Evolutionary conservation across 768 basidiomycete genomes (phyloP), one percentile per base, ranked within the genome.

Genomic region (Lactifluus pinguis): DNA sequence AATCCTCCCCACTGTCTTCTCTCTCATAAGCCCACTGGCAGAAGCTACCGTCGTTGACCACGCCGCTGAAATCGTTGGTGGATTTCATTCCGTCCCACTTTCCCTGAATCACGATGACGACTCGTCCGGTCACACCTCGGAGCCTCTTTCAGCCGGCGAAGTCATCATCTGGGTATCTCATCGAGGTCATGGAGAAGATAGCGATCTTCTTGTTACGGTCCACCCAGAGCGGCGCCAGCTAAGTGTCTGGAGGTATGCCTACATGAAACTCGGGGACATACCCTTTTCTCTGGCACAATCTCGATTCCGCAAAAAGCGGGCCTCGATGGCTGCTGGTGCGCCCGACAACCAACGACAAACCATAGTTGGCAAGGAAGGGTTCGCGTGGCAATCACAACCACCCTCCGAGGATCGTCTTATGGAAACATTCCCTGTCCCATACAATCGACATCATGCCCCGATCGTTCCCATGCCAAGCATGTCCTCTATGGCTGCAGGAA

Each of bases 1-100:
- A 17, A 76, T 83, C 0, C 76, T 92, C n/a, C 89, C 91, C 0
- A 90, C 89, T 14, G 80, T 92, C 29, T 92, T 92, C 71, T 83
- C 86, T 17, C 75, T 93, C 63, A 86, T 84, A 9, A 87, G 82
- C 66, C 85, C 89, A 0, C 87, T 90, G 54, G 76, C 86, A 2
- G 91, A 92, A 71, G 80, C 87, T 52, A 78, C 81, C 25, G 80
- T 85, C 9, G 81, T 92, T 15, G 89, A 88, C 6, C 70, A 87
- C 51, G 85, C 89, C 1, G 71, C 75, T 3, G 82, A 83, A 0
- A 85, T 90, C 30, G 66, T 79, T 2, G 81, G 81, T 7, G 80
- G 79, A 39, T 68, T 75, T 60, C 71, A 65, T 53, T 71, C 57
- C 53, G 68, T 52, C 59, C 74, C 53, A 10, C 62, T 54, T 47